Base-by-base conservation (phyloP, 306 rosid species). In the Parietaria judaica region DNA sequence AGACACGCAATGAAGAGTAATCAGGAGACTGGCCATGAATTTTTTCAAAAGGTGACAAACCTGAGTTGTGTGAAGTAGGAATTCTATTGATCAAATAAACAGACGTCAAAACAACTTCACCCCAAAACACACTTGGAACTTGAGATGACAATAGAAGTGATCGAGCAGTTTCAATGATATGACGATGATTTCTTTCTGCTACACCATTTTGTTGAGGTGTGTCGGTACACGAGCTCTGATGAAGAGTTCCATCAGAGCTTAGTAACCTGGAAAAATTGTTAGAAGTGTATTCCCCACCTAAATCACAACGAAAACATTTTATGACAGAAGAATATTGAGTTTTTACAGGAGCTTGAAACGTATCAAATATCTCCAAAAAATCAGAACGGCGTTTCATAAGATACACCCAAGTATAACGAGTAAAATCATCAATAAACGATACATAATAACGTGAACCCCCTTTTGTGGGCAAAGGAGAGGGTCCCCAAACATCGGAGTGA, bases 401-500 rank as follows among this genome's bases (percentile, higher is more conserved):
- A 23, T 23, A 23, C 1, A 23, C 31, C 31, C 31, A 23, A 23
- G 1, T 23, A 23, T 23, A 23, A 23, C 31, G 2, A 23, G 31
- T 23, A 23, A 23, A 23, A 23, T 23, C 1, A 23, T 23, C 31
- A 23, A 23, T 23, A 0, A 23, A 23, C 31, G 31, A 23, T 23
- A 23, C 31, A 23, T 23, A 23, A 23, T 23, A 23, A 23, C 31
- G 31, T 23, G 31, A 23, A 23, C 31, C 31, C 31, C 31, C 31
- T 23, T 23, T 23, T n/a, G 36, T 54, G 16, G 16, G 8, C 6
- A 54, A 0, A 6, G 5, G 35, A 6, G 58, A 54, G 16, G 16
- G 58, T 54, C 11, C 58, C 35, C 58, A 23, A 54, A 54, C 58
- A 54, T 16, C 36, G 16, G 23, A 54, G 16, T 54, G 58, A 54